Base-by-base conservation (phyloP, 73 alveolate genomes). In the Paramecium bursaria region DNA sequence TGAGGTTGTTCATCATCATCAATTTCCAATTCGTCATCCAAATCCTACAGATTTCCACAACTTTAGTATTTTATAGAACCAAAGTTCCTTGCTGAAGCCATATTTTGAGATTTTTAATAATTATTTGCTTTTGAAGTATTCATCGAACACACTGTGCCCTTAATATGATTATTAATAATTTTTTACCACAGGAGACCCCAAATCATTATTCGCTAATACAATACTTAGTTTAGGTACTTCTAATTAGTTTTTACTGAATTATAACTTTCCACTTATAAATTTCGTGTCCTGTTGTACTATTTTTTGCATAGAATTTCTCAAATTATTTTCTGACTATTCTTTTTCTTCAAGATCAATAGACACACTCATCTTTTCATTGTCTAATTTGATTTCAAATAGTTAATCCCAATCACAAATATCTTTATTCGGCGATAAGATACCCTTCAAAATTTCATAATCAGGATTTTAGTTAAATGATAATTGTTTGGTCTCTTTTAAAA, bases 141-240 rank as follows among this genome's bases (percentile, higher is more conserved):
- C 22, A 67, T 25, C 25, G 82, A 67, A 19, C 21, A 19, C 19
- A 67, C 22, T 21, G 82, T 67, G n/a, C n/a, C n/a, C n/a, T n/a
- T n/a, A n/a, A n/a, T n/a, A n/a, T n/a, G n/a, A n/a, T n/a, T n/a
- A n/a, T n/a, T n/a, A n/a, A n/a, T n/a, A n/a, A n/a, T n/a, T n/a
- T n/a, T n/a, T n/a, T n/a, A n/a, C n/a, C 19, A 26, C 39, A 27
- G 76, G 29, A 3, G 76, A 50, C 13, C 76, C 33, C 15, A 17
- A 4, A 25, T 48, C 76, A 67, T 67, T 47, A 39, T 67, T 14
- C 9, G 33, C 82, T 5, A 67, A 39, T 4, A 42, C 44, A 15
- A 25, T 67, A 13, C 35, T 67, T 29, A 50, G 17, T 42, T 67
- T 67, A 5, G 82, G 82, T 17, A 67, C 82, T 42, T 67, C 82